Percentiles rank a stretch among this genome's conserved stretches.
phyloP scores from a whole-genome alignment of 2,329 filamentous ascomycete genomes.

The Xylaria sp. region DNA sequence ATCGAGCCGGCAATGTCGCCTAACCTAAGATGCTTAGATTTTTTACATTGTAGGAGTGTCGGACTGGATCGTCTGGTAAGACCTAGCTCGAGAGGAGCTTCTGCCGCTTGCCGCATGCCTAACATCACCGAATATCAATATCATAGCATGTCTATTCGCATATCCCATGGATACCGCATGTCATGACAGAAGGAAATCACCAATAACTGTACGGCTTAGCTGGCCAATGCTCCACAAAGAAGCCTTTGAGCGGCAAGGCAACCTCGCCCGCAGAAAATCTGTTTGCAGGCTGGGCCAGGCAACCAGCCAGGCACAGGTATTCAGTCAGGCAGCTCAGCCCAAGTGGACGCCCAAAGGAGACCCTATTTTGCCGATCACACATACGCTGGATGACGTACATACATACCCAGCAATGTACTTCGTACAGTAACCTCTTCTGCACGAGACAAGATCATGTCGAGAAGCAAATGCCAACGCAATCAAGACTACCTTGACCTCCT shows the following conservation, averaged over 20 bases:
- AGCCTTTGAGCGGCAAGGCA: slow-evolving; percentile 8
- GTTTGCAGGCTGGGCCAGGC: slow-evolving; percentile 4
- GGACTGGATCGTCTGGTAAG: slow-evolving; percentile 1
- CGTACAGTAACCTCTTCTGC: not conserved
- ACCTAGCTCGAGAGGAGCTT: slow-evolving; percentile 8
- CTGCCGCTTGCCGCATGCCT: slow-evolving; percentile 11
- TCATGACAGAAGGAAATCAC: slow-evolving; percentile 3
- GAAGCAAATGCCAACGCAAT: not conserved
- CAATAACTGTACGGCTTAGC: slow-evolving; percentile 1
- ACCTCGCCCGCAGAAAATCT: slow-evolving; percentile 7
- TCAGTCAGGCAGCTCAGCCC: not conserved
- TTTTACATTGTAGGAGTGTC: not conserved
- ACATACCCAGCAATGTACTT: not conserved
- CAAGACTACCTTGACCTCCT: not conserved
- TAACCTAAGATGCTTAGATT: not conserved
- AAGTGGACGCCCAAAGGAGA: slow-evolving; percentile 1
- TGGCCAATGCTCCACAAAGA: not conserved
- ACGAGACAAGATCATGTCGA: not conserved
- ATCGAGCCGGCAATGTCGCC: not conserved
- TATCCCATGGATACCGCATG: not conserved
- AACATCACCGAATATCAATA: not conserved
- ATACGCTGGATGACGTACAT: not conserved
- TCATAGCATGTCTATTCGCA: not conserved
- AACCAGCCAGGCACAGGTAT: slow-evolving; percentile 2
- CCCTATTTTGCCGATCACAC: not conserved